Base-by-base conservation (phyloP, 768 basidiomycete species). In the Russula olivacea region DNA sequence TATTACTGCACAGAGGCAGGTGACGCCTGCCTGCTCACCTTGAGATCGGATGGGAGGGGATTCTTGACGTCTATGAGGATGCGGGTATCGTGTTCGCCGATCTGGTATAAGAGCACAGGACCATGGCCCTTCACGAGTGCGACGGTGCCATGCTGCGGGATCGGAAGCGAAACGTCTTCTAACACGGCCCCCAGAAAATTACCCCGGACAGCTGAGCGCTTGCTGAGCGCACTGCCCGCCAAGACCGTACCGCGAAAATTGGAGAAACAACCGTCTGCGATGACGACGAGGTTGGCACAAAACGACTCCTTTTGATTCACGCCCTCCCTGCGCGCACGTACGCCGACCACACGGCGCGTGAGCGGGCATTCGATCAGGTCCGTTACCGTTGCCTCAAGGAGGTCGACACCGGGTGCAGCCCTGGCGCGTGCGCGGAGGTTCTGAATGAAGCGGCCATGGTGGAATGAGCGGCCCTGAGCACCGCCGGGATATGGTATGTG, bases 221-320 rank as follows among this genome's bases (percentile, higher is more conserved):
- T 85, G 51, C 57, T 52, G 32, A 76, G 75, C 19, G 78, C 72
- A 45, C 72, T 69, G 58, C 83, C 83, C 80, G 11, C 32, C 59
- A 87, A 80, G n/a, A 93, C 84, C 2, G 77, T 63, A 12, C 74
- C 79, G 55, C 96, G 81, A 79, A 99, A 95, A 71, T 95, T 97
- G 4, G 92, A 95, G 75, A 91, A 91, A 73, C 93, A 97, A 0
- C 96, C 96, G 72, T 99, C 96, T 4, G 95, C 93, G 62, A 98
- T 76, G 71, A 98, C 76, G 49, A 93, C 90, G 56, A 99, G 73
- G 66, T 88, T 85, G 0, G 91, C 93, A 61, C 78, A 80, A 69
- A 86, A 86, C 0, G 79, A 70, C 62, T 85, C 79, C 68, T 83
- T 81, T 64, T 78, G 71, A 32, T 57, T 63, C 28, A 45, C 63